phyloP scores from a whole-genome alignment of 805 yeast species.

The Kregervanrija delftensis region DNA sequence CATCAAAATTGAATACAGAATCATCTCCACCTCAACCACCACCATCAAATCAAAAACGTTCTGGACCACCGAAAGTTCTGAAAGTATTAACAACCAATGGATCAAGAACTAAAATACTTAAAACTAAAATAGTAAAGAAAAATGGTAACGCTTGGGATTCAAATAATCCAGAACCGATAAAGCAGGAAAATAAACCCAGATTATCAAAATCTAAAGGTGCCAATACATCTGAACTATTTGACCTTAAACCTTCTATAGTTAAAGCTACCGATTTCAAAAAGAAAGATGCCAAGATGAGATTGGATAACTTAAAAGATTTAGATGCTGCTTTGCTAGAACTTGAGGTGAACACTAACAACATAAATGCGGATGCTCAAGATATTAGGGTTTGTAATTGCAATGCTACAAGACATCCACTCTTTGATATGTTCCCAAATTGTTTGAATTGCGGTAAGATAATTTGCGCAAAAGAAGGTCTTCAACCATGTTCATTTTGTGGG shows the following conservation, averaged over 20 bases:
- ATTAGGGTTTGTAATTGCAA: conserved; percentile 61
- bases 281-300: conserved; percentile 33
- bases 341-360: conserved; percentile 26
- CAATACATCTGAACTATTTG: conserved; percentile 44
- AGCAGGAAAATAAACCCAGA: conserved; percentile 4
- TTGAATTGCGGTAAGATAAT: conserved; percentile 90
- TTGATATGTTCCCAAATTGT: conserved; percentile 90
- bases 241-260: conserved; percentile 25
- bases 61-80: conserved; percentile 7
- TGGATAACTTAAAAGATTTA: conserved; percentile 43
- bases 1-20: conserved; percentile 1
- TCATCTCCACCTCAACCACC: conserved; percentile 2
- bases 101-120: conserved; percentile 8
- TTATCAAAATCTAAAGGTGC: conserved; percentile 21
- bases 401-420: conserved; percentile 82
- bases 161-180: no score
- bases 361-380: conserved; percentile 5
- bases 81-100: conserved; percentile 12
- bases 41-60: not conserved
- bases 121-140: conserved; percentile 8
- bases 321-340: conserved; percentile 41
- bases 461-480: conserved; percentile 83
- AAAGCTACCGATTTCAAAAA: conserved; percentile 15
- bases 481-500: conserved; percentile 84
- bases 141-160: not conserved